Evolutionary conservation across 345 rosid species (phyloP).

Genomic region (Mangifera indica): DNA sequence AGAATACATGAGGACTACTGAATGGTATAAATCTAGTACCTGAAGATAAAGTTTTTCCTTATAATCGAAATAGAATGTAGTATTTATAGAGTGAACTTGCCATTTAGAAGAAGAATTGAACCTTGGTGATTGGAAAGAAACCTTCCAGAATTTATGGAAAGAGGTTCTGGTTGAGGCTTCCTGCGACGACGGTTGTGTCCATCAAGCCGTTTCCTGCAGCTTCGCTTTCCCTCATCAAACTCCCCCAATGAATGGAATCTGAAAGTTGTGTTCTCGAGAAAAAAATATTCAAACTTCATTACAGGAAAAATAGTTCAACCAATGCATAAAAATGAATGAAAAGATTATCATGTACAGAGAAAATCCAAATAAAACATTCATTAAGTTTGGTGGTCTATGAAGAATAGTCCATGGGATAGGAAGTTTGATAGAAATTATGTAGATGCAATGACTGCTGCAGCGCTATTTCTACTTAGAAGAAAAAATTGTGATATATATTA

Average conservation of each 20-base stretch:
- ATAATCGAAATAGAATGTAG: slow-evolving; percentile 2
- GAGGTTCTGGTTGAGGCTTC: slow-evolving; percentile 61
- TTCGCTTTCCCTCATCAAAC: slow-evolving; percentile 73
- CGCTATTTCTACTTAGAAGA: not conserved
- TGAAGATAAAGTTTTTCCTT: slow-evolving; percentile 21
- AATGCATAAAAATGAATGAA: not conserved
- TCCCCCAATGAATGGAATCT: slow-evolving; percentile 80
- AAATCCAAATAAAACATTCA: too few species aligned
- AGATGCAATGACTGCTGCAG: too few species aligned
- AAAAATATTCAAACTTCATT: not conserved
- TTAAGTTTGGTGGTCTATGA: too few species aligned
- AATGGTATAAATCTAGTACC: slow-evolving; percentile 48
- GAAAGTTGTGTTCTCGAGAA: slow-evolving; percentile 5
- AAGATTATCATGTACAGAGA: not conserved
- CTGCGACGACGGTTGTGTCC: slow-evolving; percentile 74
- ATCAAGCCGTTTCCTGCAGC: slow-evolving; percentile 81
- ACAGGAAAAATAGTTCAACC: not conserved
- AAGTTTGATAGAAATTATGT: too few species aligned
- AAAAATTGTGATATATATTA: not conserved
- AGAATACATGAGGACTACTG: slow-evolving; percentile 39
- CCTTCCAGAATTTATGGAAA: slow-evolving; percentile 39
- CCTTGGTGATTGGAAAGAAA: slow-evolving; percentile 50
- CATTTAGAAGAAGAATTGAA: slow-evolving; percentile 17
- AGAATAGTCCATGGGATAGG: too few species aligned
- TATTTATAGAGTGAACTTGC: not conserved